phyloP scores from a whole-genome alignment of 495 filamentous ascomycete species.

The Talaromyces nanjingensis region DNA sequence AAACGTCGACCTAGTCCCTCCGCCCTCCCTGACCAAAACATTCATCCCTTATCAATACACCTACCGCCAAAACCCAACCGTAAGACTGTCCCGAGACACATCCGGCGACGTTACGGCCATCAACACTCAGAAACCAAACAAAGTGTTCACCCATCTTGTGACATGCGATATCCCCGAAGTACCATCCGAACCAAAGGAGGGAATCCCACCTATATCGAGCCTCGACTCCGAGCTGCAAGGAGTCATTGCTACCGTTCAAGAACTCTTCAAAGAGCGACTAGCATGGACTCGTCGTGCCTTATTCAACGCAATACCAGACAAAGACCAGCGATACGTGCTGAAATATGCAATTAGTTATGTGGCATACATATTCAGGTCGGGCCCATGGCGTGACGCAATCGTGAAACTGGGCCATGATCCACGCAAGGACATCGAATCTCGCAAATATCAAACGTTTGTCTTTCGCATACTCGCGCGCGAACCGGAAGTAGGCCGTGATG shows the following conservation, averaged over 20 bases:
- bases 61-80: conserved; percentile 54
- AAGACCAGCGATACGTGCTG: conserved; percentile 48
- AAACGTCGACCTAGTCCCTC: conserved; percentile 68
- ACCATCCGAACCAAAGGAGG: conserved; percentile 44
- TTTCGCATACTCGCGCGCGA: conserved; percentile 69
- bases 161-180: conserved; percentile 47
- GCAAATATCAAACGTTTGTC: conserved; percentile 79
- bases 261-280: conserved; percentile 62
- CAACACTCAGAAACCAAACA: conserved; percentile 45
- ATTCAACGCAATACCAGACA: conserved; percentile 49
- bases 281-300: conserved; percentile 81
- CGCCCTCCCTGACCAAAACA: conserved; percentile 64
- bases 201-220: conserved; percentile 36
- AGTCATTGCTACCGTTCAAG: conserved; percentile 50
- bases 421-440: conserved; percentile 61
- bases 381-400: conserved; percentile 84
- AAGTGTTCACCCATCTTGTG: conserved; percentile 52
- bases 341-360: conserved; percentile 65
- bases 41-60: conserved; percentile 60
- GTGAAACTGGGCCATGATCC: conserved; percentile 83
- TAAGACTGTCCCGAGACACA: conserved; percentile 43
- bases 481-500: conserved; percentile 72
- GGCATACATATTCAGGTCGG: conserved; percentile 82
- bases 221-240: conserved; percentile 45
- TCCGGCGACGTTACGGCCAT: conserved; percentile 43